Conservation (phyloP, 306 rosid genomes). For the Aeschynomene evenia region DNA sequence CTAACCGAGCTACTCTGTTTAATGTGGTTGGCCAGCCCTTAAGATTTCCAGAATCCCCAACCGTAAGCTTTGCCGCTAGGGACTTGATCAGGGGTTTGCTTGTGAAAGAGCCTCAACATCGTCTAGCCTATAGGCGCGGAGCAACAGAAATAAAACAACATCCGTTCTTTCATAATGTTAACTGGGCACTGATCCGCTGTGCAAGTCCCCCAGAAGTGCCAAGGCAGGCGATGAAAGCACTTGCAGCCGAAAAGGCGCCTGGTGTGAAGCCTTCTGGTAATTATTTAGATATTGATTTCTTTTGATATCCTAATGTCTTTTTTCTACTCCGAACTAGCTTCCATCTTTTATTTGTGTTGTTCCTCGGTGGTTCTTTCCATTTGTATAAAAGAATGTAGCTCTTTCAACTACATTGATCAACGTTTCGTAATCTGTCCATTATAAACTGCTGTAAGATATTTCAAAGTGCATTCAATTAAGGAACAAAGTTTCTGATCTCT, state of each 20-base stretch:
- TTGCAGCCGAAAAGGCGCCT: slow-evolving; percentile 46
- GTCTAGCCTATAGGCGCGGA: slow-evolving; percentile 92
- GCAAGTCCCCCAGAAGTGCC: slow-evolving; percentile 88
- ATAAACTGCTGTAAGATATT: slow-evolving; percentile 34
- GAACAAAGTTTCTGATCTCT: slow-evolving; percentile 21
- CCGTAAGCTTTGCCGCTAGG: slow-evolving; percentile 93
- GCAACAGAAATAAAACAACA: slow-evolving; percentile 92
- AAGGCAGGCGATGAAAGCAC: slow-evolving; percentile 46
- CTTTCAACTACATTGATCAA: slow-evolving; percentile 21
- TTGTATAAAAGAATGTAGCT: slow-evolving; percentile 44
- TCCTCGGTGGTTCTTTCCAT: slow-evolving; percentile 48
- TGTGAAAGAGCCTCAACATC: slow-evolving; percentile 95
- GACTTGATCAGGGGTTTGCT: slow-evolving; percentile 92
- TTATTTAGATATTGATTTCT: slow-evolving; percentile 95
- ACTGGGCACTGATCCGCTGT: slow-evolving; percentile 99
- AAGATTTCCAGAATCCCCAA: slow-evolving; percentile 83
- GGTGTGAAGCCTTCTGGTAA: slow-evolving; percentile 87
- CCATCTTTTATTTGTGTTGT: slow-evolving; percentile 44
- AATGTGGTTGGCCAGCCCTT: slow-evolving; percentile 95
- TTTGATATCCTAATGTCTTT: slow-evolving; percentile 49
- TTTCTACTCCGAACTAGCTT: slow-evolving; percentile 28
- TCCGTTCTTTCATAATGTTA: slow-evolving; percentile 88
- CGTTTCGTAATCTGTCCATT: slow-evolving; percentile 44
- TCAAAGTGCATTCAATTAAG: slow-evolving; percentile 28
- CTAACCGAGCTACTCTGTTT: slow-evolving; percentile 82